These are phyloP conservation scores for Lipomyces chichibuensis DNA, from an alignment of 805 yeast species.

Conservation along the genomic window DNA sequence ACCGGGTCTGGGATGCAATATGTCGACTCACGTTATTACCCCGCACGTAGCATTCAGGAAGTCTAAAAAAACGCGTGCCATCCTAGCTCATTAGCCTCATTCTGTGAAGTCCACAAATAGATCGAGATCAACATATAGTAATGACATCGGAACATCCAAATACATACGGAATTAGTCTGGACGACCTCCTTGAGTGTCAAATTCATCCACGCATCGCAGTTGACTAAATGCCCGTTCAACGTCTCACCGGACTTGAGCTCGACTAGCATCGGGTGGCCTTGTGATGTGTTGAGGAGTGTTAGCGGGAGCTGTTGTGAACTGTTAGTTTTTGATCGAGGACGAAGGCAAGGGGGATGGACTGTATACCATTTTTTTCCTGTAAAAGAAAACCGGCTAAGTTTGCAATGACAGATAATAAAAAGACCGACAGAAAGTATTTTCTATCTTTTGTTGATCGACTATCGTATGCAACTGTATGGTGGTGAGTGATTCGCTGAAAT, in stretches of 20 bases:
- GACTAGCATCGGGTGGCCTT: slow-evolving; percentile 81
- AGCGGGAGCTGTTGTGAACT: slow-evolving; percentile 69
- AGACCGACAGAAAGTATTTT: neutral
- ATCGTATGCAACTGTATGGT: too few relatives aligned
- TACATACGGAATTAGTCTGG: slow-evolving; percentile 52
- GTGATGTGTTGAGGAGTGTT: slow-evolving; percentile 85
- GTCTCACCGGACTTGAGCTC: slow-evolving; percentile 93
- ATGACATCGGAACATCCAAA: neutral
- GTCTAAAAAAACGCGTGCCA: slow-evolving; percentile 63
- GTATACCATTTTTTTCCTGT: neutral
- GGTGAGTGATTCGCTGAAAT: too few relatives aligned
- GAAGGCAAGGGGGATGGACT: too few relatives aligned
- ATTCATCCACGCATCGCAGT: slow-evolving; percentile 97
- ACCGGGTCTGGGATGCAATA: slow-evolving; percentile 13
- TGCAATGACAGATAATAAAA: neutral
- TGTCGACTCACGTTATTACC: slow-evolving; percentile 67
- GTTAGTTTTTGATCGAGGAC: neutral
- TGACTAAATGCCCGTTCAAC: slow-evolving; percentile 76
- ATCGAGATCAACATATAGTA: neutral
- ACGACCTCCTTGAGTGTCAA: slow-evolving; percentile 77
- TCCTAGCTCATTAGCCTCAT: slow-evolving; percentile 41
- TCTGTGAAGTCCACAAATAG: neutral
- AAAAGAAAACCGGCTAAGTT: neutral
- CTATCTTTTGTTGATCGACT: neutral
- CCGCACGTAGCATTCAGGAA: slow-evolving; percentile 77